A percentile compares a stretch with the other conserved stretches of the same genome.
Conservation (phyloP, 169 alveolate species). For the Plasmodium vinckei region DNA sequence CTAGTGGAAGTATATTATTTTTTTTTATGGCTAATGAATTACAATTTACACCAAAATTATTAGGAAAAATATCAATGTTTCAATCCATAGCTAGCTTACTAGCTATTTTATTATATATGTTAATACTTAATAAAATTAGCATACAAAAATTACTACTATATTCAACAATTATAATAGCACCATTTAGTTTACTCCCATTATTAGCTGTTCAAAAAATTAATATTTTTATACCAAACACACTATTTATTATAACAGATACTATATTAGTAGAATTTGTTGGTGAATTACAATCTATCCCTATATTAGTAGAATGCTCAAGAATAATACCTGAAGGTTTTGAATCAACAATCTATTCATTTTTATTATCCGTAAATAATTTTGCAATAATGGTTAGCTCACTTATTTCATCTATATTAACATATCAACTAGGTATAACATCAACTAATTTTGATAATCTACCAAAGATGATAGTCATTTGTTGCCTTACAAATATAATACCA, state of each 20-base stretch:
- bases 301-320: conserved; percentile 88
- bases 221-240: conserved; percentile 87
- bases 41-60: conserved; percentile 87
- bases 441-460: conserved; percentile 81
- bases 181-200: conserved; percentile 85
- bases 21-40: conserved; percentile 91
- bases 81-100: conserved; percentile 88
- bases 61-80: conserved; percentile 88
- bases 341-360: conserved; percentile 90
- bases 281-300: conserved; percentile 89
- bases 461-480: conserved; percentile 37
- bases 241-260: conserved; percentile 89
- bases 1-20: conserved; percentile 90
- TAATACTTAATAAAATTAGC: conserved; percentile 81
- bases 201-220: conserved; percentile 87
- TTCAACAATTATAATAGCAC: conserved; percentile 85
- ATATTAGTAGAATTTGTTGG: conserved; percentile 87
- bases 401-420: conserved; percentile 85
- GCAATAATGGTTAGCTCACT: conserved; percentile 89
- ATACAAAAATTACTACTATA: conserved; percentile 82
- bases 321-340: conserved; percentile 91
- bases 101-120: conserved; percentile 83
- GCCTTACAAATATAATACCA: conserved; percentile 61
- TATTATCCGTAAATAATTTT: conserved; percentile 86
- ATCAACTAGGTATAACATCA: conserved; percentile 82